Percentiles rank a stretch among this genome's conserved stretches.
phyloP scores from a whole-genome alignment of 2,329 filamentous ascomycete species.

The Mycocentrospora acerina region DNA sequence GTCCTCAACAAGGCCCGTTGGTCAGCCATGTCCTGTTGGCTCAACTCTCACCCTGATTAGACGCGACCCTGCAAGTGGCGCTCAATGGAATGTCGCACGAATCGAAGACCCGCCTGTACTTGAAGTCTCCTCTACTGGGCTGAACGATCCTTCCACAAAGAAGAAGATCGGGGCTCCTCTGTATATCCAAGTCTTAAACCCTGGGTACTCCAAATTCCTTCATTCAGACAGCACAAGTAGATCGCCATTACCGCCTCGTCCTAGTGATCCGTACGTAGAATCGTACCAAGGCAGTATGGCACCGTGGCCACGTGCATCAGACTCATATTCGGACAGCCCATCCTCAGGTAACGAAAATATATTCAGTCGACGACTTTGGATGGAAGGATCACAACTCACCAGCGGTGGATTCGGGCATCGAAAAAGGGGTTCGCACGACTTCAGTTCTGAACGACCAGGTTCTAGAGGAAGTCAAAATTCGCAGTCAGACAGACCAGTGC shows the following conservation, averaged over 20 bases:
- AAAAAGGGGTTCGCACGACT: conserved; percentile 36
- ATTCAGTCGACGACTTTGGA: conserved; percentile 51
- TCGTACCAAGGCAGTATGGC: conserved; percentile 5
- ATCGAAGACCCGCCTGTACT: conserved; percentile 49
- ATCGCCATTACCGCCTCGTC: conserved; percentile 13
- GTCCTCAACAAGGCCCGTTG: conserved; percentile 23
- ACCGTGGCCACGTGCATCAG: conserved; percentile 1
- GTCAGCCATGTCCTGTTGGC: conserved; percentile 13
- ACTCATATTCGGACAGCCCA: not conserved
- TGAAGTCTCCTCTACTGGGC: conserved; percentile 48
- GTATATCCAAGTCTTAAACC: conserved; percentile 59
- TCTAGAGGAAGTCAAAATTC: conserved; percentile 24
- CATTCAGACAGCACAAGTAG: conserved; percentile 22
- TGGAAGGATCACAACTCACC: conserved; percentile 47
- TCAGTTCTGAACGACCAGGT: conserved; percentile 19
- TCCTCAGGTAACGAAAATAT: conserved; percentile 20
- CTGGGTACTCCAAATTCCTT: conserved; percentile 61
- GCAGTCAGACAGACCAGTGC: conserved; percentile 12
- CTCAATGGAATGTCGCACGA: conserved; percentile 55
- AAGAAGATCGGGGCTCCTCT: conserved; percentile 46
- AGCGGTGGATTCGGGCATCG: conserved; percentile 45
- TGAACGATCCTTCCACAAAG: conserved; percentile 30
- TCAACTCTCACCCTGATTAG: conserved; percentile 52
- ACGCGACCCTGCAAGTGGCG: conserved; percentile 50
- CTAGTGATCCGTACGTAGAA: conserved; percentile 16